Percentiles rank a stretch among this genome's conserved stretches.
Evolutionary conservation across 1,139 yeast genomes (phyloP).

Genomic region (Taphrina wiesneri): DNA sequence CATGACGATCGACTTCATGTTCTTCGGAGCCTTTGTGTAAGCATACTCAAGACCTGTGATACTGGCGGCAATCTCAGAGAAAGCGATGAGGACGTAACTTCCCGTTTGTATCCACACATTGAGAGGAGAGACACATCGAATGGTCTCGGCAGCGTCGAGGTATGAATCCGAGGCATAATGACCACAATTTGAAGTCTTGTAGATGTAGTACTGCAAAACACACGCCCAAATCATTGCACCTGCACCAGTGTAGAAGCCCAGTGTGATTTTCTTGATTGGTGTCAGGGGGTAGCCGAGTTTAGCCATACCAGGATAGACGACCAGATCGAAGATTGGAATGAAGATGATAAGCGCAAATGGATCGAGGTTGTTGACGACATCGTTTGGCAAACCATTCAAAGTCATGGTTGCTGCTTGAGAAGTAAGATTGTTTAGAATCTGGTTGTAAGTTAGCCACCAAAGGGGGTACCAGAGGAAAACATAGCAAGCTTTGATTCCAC

Average conservation of each 20-base stretch:
- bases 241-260: conserved; percentile 73
- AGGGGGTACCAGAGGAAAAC: conserved; percentile 64
- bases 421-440: conserved; percentile 64
- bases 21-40: conserved; percentile 66
- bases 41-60: conserved; percentile 66
- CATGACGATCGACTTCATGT: conserved; percentile 68
- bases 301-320: conserved; percentile 60
- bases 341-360: conserved; percentile 62
- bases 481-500: conserved; percentile 63
- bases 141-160: conserved; percentile 53
- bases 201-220: conserved; percentile 69
- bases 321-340: conserved; percentile 60
- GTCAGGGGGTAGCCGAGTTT: conserved; percentile 49
- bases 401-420: conserved; percentile 68
- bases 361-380: conserved; percentile 63
- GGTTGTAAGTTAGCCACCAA: conserved; percentile 69
- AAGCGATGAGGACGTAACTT: conserved; percentile 61
- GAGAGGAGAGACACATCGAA: conserved; percentile 41
- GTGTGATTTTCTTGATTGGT: conserved; percentile 69
- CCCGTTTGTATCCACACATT: conserved; percentile 67
- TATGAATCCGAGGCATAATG: conserved; percentile 52
- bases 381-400: conserved; percentile 65
- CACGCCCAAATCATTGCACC: conserved; percentile 79
- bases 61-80: conserved; percentile 66
- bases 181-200: conserved; percentile 75